Conservation (phyloP, 2,329 filamentous ascomycete species). For the Fusarium algeriense region DNA sequence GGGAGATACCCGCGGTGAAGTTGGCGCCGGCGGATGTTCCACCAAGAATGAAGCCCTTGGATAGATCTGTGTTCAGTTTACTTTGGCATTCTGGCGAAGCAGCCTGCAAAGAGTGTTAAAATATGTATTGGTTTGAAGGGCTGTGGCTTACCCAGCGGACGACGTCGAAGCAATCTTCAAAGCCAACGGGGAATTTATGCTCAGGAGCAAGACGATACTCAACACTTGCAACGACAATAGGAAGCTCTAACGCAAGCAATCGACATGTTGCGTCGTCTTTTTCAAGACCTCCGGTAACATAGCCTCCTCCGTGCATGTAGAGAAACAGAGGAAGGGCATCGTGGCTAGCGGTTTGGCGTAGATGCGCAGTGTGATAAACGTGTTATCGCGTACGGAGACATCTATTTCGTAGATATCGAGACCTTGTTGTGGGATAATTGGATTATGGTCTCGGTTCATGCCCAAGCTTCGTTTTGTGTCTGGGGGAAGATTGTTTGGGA, state of each 20-base stretch:
- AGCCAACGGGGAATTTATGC: slow-evolving; percentile 59
- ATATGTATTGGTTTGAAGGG: too few relatives aligned
- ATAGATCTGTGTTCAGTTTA: slow-evolving; percentile 56
- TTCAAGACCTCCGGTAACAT: slow-evolving; percentile 45
- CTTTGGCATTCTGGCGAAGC: slow-evolving; percentile 40
- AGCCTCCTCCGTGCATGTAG: slow-evolving; percentile 47
- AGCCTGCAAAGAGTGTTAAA: slow-evolving; percentile 14
- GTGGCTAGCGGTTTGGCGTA: slow-evolving; percentile 32
- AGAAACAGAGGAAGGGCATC: slow-evolving; percentile 37
- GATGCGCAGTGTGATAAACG: slow-evolving; percentile 35
- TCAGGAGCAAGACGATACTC: slow-evolving; percentile 66
- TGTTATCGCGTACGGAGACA: slow-evolving; percentile 36
- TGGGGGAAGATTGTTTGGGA: slow-evolving; percentile 43
- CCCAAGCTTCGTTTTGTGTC: slow-evolving; percentile 15
- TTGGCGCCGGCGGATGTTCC: slow-evolving; percentile 66
- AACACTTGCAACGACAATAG: slow-evolving; percentile 58
- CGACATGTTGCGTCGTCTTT: slow-evolving; percentile 47
- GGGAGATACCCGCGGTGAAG: slow-evolving; percentile 60
- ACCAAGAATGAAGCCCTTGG: slow-evolving; percentile 62
- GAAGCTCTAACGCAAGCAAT: slow-evolving; percentile 39
- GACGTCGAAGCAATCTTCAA: slow-evolving; percentile 61
- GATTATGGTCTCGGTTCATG: slow-evolving; percentile 38
- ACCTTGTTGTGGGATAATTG: slow-evolving; percentile 39
- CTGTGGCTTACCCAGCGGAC: slow-evolving; percentile 42
- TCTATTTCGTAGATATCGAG: slow-evolving; percentile 43